phyloP scores from a whole-genome alignment of 768 basidiomycete genomes.

The Rhodocollybia butyracea region DNA sequence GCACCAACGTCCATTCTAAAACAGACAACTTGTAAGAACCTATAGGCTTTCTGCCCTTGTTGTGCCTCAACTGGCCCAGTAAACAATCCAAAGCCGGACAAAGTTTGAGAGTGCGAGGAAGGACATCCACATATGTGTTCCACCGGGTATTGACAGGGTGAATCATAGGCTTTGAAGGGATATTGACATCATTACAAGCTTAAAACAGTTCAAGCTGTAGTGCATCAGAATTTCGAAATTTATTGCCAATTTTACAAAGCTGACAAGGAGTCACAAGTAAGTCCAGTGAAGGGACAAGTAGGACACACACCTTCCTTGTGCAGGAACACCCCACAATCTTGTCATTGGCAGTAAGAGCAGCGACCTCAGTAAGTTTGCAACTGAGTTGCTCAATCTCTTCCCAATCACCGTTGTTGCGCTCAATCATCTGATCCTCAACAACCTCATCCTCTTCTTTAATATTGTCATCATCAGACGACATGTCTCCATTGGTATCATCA shows the following conservation, averaged over 20 bases:
- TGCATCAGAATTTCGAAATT: neutral
- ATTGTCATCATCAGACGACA: neutral
- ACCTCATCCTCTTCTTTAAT: neutral
- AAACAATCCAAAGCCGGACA: neutral
- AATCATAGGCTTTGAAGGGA: slow-evolving; percentile 13
- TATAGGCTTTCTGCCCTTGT: too few relatives aligned
- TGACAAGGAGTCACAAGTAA: too few relatives aligned
- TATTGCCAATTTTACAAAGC: neutral
- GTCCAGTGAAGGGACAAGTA: too few relatives aligned
- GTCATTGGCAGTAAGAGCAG: neutral
- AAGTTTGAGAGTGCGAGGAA: slow-evolving; percentile 15
- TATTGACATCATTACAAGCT: neutral
- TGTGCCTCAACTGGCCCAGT: neutral
- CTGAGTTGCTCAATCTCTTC: neutral
- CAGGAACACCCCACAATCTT: neutral
- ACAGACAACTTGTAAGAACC: too few relatives aligned
- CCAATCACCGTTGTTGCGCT: neutral
- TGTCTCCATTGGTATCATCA: neutral
- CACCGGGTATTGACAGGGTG: slow-evolving; percentile 20
- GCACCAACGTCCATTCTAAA: too few relatives aligned
- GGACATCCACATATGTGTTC: slow-evolving; percentile 19
- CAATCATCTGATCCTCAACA: neutral
- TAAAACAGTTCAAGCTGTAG: neutral
- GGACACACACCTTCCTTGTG: too few relatives aligned
- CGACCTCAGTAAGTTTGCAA: neutral